Conservation (phyloP, 345 rosid species). For the Streptanthus diversifolius region DNA sequence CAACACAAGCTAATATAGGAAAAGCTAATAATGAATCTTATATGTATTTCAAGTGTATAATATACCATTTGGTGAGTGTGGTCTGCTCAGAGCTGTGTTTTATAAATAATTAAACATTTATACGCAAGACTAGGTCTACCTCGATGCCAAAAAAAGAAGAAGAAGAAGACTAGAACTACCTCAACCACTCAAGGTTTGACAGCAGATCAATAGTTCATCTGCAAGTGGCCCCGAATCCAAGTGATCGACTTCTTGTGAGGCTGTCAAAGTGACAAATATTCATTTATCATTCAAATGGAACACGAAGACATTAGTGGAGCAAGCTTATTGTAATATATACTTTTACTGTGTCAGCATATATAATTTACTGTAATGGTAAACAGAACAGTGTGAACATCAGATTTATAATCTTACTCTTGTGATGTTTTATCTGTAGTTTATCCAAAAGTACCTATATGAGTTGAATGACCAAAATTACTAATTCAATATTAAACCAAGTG, state of each 20-base stretch:
- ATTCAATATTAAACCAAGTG: too few relatives aligned
- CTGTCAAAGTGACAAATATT: constrained; percentile 13
- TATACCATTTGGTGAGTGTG: background rate
- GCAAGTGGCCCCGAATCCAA: constrained; percentile 9
- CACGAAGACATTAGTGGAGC: background rate
- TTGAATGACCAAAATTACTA: too few relatives aligned
- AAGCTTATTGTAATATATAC: background rate
- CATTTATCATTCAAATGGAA: background rate
- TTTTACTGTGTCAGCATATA: background rate
- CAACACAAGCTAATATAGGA: background rate
- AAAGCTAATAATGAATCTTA: background rate
- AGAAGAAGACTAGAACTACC: background rate
- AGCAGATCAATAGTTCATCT: background rate
- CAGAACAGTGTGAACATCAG: background rate
- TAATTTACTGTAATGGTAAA: background rate
- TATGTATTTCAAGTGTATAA: background rate
- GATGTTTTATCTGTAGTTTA: background rate
- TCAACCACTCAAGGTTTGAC: background rate
- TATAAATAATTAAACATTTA: background rate
- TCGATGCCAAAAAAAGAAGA: too few relatives aligned
- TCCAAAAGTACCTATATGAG: too few relatives aligned
- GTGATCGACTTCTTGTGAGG: constrained; percentile 6
- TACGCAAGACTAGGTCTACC: background rate
- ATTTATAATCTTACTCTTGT: background rate
- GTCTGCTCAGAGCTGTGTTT: background rate